Conservation (phyloP, 352 stramenopile genomes). For the Phytopythium sindhum region DNA sequence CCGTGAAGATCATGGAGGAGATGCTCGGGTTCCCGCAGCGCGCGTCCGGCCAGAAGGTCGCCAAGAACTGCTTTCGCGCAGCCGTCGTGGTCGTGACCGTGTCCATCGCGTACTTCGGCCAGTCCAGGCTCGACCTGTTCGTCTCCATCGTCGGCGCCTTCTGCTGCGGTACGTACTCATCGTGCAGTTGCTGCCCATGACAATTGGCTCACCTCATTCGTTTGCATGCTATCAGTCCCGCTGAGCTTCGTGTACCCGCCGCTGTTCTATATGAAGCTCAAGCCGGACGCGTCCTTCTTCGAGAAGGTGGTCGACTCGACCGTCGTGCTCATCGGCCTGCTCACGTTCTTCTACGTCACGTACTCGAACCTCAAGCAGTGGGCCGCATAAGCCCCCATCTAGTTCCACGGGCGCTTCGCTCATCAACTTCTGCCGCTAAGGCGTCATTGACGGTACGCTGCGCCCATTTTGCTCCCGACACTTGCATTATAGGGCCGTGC, state of each 20-base stretch:
- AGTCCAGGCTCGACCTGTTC: slow-evolving; percentile 72
- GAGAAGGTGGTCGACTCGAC: slow-evolving; percentile 59
- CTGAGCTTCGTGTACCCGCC: slow-evolving; percentile 80
- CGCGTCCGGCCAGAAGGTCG: slow-evolving; percentile 60
- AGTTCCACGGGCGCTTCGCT: background rate
- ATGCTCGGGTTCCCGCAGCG: slow-evolving; percentile 71
- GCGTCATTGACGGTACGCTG: background rate
- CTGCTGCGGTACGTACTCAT: slow-evolving; percentile 57
- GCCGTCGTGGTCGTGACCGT: slow-evolving; percentile 64
- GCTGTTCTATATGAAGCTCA: slow-evolving; percentile 77
- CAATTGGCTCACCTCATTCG: background rate
- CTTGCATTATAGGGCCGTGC: background rate
- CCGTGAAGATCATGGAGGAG: slow-evolving; percentile 83
- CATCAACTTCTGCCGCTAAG: background rate
- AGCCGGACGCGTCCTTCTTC: slow-evolving; percentile 32
- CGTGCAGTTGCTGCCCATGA: background rate
- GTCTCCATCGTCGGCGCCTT: slow-evolving; percentile 81
- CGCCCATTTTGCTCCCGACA: background rate
- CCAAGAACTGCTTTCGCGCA: slow-evolving; percentile 73
- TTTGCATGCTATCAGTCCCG: slow-evolving; percentile 39
- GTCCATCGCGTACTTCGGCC: slow-evolving; percentile 72
- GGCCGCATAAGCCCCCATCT: slow-evolving; percentile 11
- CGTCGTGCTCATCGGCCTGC: slow-evolving; percentile 54
- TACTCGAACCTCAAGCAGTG: slow-evolving; percentile 76
- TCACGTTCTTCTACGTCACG: slow-evolving; percentile 83